These are phyloP conservation scores for Ophiostoma sp. DNA, from an alignment of 2,329 filamentous ascomycete genomes.

Conservation along the genomic window DNA sequence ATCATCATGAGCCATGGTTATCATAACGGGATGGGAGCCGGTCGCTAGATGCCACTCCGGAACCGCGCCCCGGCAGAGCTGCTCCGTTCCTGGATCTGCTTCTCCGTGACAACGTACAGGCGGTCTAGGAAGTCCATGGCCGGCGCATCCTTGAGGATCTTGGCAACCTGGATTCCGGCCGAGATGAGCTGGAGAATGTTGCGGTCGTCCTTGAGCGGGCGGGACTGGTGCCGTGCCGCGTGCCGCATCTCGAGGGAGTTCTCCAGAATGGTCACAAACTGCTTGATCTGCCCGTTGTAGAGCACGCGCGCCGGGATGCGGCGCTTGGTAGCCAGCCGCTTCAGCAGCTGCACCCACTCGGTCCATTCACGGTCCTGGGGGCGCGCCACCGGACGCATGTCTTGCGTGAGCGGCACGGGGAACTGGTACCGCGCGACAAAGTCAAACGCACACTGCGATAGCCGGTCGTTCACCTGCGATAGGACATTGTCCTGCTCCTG, in stretches of 20 bases:
- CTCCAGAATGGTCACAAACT: conserved; percentile 80
- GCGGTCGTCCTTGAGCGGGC: conserved; percentile 79
- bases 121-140: conserved; percentile 78
- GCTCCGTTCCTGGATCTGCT: conserved; percentile 65
- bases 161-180: conserved; percentile 79
- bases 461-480: conserved; percentile 72
- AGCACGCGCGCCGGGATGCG: conserved; percentile 77
- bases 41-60: conserved; percentile 26
- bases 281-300: conserved; percentile 87
- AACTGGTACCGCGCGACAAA: conserved; percentile 91
- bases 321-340: conserved; percentile 77
- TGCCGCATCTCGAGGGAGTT: conserved; percentile 86
- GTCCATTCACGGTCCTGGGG: conserved; percentile 82
- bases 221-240: conserved; percentile 74
- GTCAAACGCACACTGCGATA: conserved; percentile 81
- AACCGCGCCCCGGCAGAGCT: conserved; percentile 40
- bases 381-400: conserved; percentile 70
- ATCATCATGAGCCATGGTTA: too few species aligned
- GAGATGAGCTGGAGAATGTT: conserved; percentile 85
- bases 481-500: conserved; percentile 81
- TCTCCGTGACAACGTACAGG: conserved; percentile 77
- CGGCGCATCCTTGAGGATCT: conserved; percentile 75
- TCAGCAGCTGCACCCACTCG: conserved; percentile 84
- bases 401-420: conserved; percentile 74
- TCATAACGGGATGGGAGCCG: background rate